Evolutionary conservation across 768 basidiomycete genomes (phyloP).

Genomic region (Mycena indigotica): DNA sequence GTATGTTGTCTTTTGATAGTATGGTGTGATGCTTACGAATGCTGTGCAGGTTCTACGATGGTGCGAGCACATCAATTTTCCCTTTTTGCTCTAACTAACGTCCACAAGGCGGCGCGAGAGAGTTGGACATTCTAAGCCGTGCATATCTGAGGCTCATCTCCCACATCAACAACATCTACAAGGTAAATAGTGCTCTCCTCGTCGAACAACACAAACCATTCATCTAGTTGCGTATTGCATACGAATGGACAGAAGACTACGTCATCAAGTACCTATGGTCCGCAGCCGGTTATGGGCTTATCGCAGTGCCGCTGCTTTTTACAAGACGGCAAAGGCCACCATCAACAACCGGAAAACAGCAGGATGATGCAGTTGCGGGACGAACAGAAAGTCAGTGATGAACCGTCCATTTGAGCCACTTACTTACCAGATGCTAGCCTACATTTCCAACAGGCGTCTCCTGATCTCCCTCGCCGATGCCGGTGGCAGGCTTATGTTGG

Average conservation of each 20-base stretch:
- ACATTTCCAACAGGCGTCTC: conserved; percentile 90
- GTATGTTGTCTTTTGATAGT: conserved; percentile 46
- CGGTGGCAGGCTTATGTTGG: conserved; percentile 90
- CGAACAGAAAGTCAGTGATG: conserved; percentile 48
- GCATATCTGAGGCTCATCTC: conserved; percentile 82
- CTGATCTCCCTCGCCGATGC: conserved; percentile 95
- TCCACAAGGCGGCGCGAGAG: conserved; percentile 76
- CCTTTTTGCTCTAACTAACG: no score
- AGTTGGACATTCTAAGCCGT: conserved; percentile 76
- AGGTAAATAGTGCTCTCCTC: conserved; percentile 43
- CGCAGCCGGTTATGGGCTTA: conserved; percentile 87
- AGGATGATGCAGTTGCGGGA: conserved; percentile 47
- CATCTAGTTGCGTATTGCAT: conserved; percentile 79
- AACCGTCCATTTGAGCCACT: neutral
- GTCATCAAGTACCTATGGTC: conserved; percentile 97
- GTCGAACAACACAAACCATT: neutral
- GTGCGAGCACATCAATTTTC: no score
- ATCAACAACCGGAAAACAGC: conserved; percentile 14
- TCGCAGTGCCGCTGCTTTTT: conserved; percentile 86
- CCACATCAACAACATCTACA: conserved; percentile 92
- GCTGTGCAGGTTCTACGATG: conserved; percentile 84
- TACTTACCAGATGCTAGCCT: conserved; percentile 46
- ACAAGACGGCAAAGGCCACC: conserved; percentile 52
- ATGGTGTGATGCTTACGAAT: neutral
- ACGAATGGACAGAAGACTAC: conserved; percentile 96